Percentiles rank a stretch among this genome's conserved stretches.
These are phyloP conservation scores for Microcyclosporella mali DNA, from an alignment of 2,329 filamentous ascomycete genomes.

Conservation along the genomic window DNA sequence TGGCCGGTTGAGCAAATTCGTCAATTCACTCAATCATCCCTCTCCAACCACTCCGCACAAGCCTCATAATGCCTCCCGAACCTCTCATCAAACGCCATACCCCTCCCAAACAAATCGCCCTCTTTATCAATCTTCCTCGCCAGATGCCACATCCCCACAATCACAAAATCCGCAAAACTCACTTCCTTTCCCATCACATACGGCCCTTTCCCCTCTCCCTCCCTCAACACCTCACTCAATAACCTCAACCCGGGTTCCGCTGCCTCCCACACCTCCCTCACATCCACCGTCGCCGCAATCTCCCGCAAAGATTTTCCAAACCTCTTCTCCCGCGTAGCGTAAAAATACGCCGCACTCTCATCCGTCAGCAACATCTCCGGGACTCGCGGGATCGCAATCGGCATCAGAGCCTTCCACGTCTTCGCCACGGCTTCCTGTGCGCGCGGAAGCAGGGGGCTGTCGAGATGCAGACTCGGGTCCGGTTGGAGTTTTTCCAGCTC, in stretches of 20 bases:
- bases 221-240: constrained; percentile 18
- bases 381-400: constrained; percentile 46
- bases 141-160: constrained; percentile 41
- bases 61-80: constrained; percentile 34
- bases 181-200: constrained; percentile 54
- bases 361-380: constrained; percentile 48
- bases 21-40: constrained; percentile 26
- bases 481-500: constrained; percentile 56
- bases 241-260: constrained; percentile 44
- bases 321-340: constrained; percentile 43
- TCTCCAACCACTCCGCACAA: constrained; percentile 34
- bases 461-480: constrained; percentile 51
- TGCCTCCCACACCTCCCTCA: constrained; percentile 45
- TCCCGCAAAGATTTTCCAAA: constrained; percentile 52
- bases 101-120: constrained; percentile 31
- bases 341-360: constrained; percentile 51
- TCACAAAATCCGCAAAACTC: constrained; percentile 52
- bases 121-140: constrained; percentile 24
- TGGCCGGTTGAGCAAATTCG: no score
- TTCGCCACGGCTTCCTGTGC: constrained; percentile 37
- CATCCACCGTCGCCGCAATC: constrained; percentile 34
- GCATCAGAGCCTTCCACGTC: constrained; percentile 35
- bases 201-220: constrained; percentile 51
- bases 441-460: constrained; percentile 40
- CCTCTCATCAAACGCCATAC: constrained; percentile 35